Conservation (phyloP, 2,329 filamentous ascomycete genomes). For the Fusarium nurragi region DNA sequence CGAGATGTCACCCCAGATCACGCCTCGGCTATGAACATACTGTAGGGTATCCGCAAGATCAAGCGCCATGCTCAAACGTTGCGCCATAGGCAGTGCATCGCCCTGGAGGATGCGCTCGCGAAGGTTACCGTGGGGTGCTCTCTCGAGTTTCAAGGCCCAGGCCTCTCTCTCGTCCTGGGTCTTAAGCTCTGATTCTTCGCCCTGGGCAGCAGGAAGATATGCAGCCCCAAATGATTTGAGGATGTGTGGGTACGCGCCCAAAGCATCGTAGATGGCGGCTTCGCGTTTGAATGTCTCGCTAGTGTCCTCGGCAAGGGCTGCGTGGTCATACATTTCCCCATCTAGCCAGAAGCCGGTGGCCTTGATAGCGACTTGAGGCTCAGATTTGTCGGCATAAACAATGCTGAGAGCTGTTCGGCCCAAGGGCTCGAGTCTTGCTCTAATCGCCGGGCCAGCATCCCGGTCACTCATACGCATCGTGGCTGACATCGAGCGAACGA, state of each 20-base stretch:
- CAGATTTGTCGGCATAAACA: background rate
- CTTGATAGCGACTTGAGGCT: background rate
- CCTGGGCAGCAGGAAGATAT: fast-evolving
- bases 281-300: background rate
- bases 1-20: background rate
- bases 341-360: background rate
- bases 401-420: background rate
- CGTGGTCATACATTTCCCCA: background rate
- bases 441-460: background rate
- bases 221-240: background rate
- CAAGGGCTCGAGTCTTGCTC: background rate
- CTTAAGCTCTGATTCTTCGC: background rate
- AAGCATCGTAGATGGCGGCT: background rate
- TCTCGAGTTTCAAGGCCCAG: background rate
- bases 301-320: background rate
- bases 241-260: fast-evolving
- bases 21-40: background rate
- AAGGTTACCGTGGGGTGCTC: background rate
- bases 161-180: fast-evolving
- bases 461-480: background rate
- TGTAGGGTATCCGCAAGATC: background rate
- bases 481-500: no score
- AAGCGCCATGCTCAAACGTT: fast-evolving
- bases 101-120: background rate
- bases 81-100: background rate